A percentile compares a stretch with the other conserved stretches of the same genome.
These are phyloP conservation scores for Corymbia calophylla DNA, from an alignment of 441 rosid species.

Conservation along the genomic window DNA sequence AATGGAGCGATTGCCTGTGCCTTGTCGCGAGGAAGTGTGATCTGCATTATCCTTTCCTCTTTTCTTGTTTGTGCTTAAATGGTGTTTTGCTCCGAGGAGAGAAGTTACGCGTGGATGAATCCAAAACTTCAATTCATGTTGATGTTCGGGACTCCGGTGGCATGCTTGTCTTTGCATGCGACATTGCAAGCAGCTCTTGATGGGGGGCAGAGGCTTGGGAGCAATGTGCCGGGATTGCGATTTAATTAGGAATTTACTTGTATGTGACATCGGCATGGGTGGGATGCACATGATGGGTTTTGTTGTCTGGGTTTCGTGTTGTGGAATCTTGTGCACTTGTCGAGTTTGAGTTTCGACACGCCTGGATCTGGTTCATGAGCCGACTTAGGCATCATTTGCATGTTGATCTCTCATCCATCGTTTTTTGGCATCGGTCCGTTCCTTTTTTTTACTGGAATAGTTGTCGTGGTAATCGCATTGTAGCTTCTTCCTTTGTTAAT, in stretches of 20 bases:
- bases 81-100: background rate
- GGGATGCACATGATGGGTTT: background rate
- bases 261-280: background rate
- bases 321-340: background rate
- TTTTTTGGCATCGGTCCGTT: background rate
- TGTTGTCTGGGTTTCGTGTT: background rate
- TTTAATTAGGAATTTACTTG: background rate
- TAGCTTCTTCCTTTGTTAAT: background rate
- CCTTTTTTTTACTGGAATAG: background rate
- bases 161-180: background rate
- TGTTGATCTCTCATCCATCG: background rate
- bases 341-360: background rate
- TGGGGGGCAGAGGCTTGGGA: background rate
- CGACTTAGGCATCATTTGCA: background rate
- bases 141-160: background rate
- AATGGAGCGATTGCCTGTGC: background rate
- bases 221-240: background rate
- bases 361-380: background rate
- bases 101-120: background rate
- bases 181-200: background rate
- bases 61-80: background rate
- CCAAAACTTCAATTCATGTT: background rate
- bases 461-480: background rate
- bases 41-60: background rate
- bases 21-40: background rate